Conservation (phyloP, 148 eudicot genomes). For the Rhododendron henanense region DNA sequence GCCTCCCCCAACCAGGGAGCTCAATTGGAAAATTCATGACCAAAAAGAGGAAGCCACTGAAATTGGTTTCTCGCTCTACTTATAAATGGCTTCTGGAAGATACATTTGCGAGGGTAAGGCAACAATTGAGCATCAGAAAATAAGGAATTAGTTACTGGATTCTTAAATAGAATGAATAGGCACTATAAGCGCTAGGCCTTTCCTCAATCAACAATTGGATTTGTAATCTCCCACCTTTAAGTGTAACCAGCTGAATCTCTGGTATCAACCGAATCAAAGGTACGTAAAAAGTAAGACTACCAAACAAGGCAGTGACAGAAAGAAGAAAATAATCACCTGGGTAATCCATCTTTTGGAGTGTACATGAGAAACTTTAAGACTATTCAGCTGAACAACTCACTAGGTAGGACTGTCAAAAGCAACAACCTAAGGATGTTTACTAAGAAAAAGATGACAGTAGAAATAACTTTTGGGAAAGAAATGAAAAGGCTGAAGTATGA, state of each 20-base stretch:
- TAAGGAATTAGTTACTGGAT: not conserved
- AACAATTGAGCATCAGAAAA: constrained; percentile 54
- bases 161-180: not conserved
- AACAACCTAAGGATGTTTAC: not conserved
- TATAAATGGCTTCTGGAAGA: constrained; percentile 39
- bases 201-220: constrained; percentile 1
- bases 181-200: not conserved
- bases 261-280: not conserved
- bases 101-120: constrained; percentile 46
- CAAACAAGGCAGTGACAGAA: not conserved
- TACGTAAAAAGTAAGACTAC: not conserved
- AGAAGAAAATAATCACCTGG: constrained; percentile 9
- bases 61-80: too few relatives aligned
- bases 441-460: not conserved
- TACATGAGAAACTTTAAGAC: not conserved
- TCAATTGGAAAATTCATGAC: too few relatives aligned
- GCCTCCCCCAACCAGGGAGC: too few relatives aligned
- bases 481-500: not conserved
- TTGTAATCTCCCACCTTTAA: constrained; percentile 40
- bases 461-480: not conserved
- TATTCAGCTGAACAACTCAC: not conserved
- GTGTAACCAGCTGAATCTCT: constrained; percentile 9
- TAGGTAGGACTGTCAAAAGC: not conserved
- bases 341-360: not conserved
- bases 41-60: too few relatives aligned